Evolutionary conservation across 2,329 filamentous ascomycete genomes (phyloP).

Genomic region (Talaromyces amestolkiae): DNA sequence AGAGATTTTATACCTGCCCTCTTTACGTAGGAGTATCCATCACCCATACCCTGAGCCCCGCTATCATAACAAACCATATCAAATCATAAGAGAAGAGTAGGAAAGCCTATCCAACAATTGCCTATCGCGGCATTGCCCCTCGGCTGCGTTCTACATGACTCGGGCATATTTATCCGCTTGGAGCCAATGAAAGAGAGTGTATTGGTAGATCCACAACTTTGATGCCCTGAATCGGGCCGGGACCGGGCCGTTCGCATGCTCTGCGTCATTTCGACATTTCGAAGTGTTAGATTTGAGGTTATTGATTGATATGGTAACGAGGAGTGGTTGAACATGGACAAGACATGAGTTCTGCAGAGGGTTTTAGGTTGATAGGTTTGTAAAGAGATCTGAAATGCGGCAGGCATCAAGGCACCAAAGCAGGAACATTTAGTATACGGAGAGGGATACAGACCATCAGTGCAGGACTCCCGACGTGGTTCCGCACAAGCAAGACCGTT

Average conservation of each 20-base stretch:
- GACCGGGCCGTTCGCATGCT: not conserved
- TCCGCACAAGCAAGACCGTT: conserved; percentile 10
- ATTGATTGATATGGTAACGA: not conserved
- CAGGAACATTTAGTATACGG: not conserved
- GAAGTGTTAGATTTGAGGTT: not conserved
- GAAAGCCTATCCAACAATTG: not conserved
- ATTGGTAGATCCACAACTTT: not conserved
- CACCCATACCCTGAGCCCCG: not conserved
- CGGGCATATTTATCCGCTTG: not conserved
- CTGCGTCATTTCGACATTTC: not conserved
- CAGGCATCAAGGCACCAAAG: not conserved
- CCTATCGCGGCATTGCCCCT: not conserved
- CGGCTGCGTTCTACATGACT: not conserved
- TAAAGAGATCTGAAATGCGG: not conserved
- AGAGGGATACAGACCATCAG: not conserved
- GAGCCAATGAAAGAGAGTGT: not conserved
- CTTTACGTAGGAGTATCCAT: not conserved
- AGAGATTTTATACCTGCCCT: not conserved
- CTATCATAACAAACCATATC: not conserved
- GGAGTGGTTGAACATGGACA: not conserved
- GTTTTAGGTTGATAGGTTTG: not conserved
- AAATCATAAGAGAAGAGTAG: not conserved
- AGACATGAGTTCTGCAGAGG: not conserved
- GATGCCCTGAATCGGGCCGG: conserved; percentile 17
- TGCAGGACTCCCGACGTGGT: not conserved